phyloP scores from a whole-genome alignment of 2,329 filamentous ascomycete genomes.

The Seiridium cupressi region DNA sequence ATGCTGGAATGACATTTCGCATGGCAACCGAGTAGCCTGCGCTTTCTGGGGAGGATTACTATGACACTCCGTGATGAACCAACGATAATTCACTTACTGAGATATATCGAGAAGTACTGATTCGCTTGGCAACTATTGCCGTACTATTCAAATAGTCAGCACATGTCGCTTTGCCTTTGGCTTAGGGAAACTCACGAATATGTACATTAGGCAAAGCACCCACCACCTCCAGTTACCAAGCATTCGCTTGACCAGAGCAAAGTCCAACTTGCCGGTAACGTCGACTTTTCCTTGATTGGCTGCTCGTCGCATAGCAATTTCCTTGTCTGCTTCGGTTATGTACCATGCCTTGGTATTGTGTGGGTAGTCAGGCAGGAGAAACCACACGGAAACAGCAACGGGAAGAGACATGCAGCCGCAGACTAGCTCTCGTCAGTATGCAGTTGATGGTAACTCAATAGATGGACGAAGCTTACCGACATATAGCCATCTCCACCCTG shows the following conservation, averaged over 20 bases:
- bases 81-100: background rate
- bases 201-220: slow-evolving; percentile 8
- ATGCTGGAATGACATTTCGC: slow-evolving; percentile 16
- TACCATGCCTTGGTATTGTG: slow-evolving; percentile 24
- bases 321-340: slow-evolving; percentile 20
- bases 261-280: slow-evolving; percentile 18
- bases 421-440: background rate
- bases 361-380: slow-evolving; percentile 25
- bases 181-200: background rate
- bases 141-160: slow-evolving; percentile 11
- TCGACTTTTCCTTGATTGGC: slow-evolving; percentile 21
- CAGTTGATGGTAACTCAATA: background rate
- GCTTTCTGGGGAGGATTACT: background rate
- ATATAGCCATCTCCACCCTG: slow-evolving; percentile 32
- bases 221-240: slow-evolving; percentile 26
- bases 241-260: slow-evolving; percentile 20
- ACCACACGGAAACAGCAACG: slow-evolving; percentile 22
- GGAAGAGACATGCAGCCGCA: slow-evolving; percentile 25
- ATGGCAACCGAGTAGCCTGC: slow-evolving; percentile 13
- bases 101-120: slow-evolving; percentile 20
- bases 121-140: slow-evolving; percentile 24
- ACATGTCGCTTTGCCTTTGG: too few relatives aligned
- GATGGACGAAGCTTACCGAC: slow-evolving; percentile 15
- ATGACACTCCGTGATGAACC: too few relatives aligned
- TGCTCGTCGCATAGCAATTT: slow-evolving; percentile 19